Evolutionary conservation across 768 basidiomycete genomes (phyloP).

Genomic region (Lactarius tabidus): DNA sequence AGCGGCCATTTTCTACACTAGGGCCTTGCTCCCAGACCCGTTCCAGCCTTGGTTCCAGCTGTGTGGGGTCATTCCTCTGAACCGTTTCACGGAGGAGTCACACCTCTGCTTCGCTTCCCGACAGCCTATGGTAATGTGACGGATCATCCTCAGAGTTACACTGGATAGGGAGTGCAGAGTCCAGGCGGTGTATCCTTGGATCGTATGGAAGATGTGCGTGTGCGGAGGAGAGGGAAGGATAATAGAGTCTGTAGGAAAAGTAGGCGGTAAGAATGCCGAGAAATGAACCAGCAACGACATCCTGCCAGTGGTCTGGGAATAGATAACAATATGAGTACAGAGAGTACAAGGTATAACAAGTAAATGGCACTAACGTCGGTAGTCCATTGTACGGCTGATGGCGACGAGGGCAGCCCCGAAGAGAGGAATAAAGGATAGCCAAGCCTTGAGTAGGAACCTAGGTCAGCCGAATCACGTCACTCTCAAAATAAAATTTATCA

Average conservation of each 20-base stretch:
- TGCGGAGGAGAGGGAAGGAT: constrained; percentile 62
- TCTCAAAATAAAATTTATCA: background rate
- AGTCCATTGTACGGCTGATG: constrained; percentile 89
- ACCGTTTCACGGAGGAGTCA: constrained; percentile 32
- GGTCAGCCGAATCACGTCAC: constrained; percentile 4
- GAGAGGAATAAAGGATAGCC: constrained; percentile 77
- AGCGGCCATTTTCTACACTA: background rate
- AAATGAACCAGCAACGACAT: constrained; percentile 75
- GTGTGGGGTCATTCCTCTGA: constrained; percentile 31
- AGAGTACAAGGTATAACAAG: background rate
- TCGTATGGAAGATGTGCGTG: constrained; percentile 66
- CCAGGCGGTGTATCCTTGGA: constrained; percentile 55
- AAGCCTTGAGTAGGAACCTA: constrained; percentile 53
- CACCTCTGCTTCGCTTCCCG: constrained; percentile 23
- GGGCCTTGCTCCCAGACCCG: constrained; percentile 20
- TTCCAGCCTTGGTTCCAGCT: constrained; percentile 20
- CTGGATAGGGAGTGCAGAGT: constrained; percentile 41
- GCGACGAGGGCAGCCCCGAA: constrained; percentile 74
- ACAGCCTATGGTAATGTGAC: too few species aligned
- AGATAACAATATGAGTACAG: constrained; percentile 17
- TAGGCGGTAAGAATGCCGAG: constrained; percentile 70
- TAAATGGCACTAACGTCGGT: constrained; percentile 56
- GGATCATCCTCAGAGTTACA: too few species aligned
- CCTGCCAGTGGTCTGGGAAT: constrained; percentile 83
- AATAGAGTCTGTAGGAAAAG: constrained; percentile 82